phyloP scores from a whole-genome alignment of 305 asterid genomes.

The Fraxinus floribunda region DNA sequence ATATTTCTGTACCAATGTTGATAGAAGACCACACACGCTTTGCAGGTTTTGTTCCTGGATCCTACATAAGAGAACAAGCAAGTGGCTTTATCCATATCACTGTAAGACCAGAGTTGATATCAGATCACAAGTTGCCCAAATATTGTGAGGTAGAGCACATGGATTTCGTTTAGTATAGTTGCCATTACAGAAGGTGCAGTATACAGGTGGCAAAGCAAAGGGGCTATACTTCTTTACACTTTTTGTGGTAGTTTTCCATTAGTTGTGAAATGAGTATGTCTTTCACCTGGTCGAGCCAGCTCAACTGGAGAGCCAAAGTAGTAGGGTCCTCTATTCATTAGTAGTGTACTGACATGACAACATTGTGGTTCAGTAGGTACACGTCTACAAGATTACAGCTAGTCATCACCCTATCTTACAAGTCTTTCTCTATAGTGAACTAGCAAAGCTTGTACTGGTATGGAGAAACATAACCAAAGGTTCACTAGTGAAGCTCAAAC shows the following conservation, averaged over 20 bases:
- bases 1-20: conserved; percentile 75
- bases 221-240: not conserved
- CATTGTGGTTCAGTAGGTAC: not conserved
- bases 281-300: not conserved
- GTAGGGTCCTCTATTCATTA: not conserved
- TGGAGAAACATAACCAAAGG: not conserved
- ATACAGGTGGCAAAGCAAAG: not conserved
- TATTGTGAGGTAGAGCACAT: not conserved
- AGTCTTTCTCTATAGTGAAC: not conserved
- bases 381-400: not conserved
- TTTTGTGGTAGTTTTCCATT: not conserved
- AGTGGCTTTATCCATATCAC: not conserved
- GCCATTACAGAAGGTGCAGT: not conserved
- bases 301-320: not conserved
- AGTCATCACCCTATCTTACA: not conserved
- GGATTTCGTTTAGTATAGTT: not conserved
- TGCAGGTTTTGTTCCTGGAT: conserved; percentile 77
- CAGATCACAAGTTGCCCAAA: conserved; percentile 7
- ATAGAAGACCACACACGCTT: conserved; percentile 63
- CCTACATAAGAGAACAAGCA: conserved; percentile 36
- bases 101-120: not conserved
- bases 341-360: not conserved
- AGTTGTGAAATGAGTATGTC: not conserved
- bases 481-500: not conserved
- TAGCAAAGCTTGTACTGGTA: not conserved